Evolutionary conservation across 148 eudicot species (phyloP).

Genomic region (Mesembryanthemum crystallinum): DNA sequence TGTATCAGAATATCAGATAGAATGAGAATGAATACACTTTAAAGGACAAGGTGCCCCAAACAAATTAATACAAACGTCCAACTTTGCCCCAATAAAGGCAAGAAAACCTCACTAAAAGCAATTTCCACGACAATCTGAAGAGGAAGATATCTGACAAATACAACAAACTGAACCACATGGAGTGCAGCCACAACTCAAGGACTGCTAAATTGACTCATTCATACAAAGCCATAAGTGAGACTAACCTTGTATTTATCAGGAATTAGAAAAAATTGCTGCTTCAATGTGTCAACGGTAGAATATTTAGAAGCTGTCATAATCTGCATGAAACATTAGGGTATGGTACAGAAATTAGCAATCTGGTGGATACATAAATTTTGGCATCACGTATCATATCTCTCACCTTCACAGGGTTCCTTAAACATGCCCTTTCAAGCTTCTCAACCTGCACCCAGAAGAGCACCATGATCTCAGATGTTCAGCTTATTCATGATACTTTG

Average conservation of each 20-base stretch:
- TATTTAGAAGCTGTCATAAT: constrained; percentile 74
- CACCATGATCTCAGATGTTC: constrained; percentile 7
- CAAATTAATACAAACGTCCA: too few relatives aligned
- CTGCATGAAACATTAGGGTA: constrained; percentile 35
- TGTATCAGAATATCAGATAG: too few relatives aligned
- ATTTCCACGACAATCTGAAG: not conserved
- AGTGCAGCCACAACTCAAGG: too few relatives aligned
- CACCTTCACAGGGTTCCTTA: constrained; percentile 90
- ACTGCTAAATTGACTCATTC: not conserved
- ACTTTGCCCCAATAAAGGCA: not conserved
- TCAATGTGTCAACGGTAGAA: constrained; percentile 82
- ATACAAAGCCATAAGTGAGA: not conserved
- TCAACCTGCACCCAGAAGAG: constrained; percentile 50
- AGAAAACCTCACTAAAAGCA: not conserved
- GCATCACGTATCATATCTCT: constrained; percentile 9
- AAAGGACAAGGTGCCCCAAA: too few relatives aligned
- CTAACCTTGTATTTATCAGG: constrained; percentile 79
- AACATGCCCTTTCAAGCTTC: constrained; percentile 86
- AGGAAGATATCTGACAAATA: not conserved
- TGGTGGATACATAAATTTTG: not conserved
- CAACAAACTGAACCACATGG: too few relatives aligned
- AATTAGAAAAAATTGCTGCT: constrained; percentile 65
- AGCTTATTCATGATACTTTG: not conserved
- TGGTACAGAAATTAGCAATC: not conserved
- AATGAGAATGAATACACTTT: too few relatives aligned